These are phyloP conservation scores for Tulasnella sp. DNA, from an alignment of 768 basidiomycete genomes.

Conservation along the genomic window DNA sequence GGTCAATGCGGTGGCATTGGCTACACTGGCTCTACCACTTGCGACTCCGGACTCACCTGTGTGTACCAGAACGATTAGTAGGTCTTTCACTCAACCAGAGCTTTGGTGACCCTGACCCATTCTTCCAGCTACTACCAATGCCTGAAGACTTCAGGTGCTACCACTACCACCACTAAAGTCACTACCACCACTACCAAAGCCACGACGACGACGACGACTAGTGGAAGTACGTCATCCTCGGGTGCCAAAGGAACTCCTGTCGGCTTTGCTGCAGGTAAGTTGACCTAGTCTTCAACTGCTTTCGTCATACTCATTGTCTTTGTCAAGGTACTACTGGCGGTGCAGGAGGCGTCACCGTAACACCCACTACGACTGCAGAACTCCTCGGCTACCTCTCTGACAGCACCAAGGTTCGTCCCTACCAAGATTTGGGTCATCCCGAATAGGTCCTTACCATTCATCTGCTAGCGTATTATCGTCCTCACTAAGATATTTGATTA, in stretches of 20 bases:
- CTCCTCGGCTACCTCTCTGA: background rate
- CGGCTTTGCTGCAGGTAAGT: background rate
- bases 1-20: background rate
- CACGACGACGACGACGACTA: background rate
- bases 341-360: background rate
- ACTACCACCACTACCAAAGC: background rate
- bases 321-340: background rate
- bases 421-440: background rate
- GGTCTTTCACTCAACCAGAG: background rate
- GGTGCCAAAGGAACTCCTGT: background rate
- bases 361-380: background rate
- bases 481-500: background rate
- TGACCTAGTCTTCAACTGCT: background rate
- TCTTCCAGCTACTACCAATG: background rate
- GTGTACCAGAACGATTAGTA: background rate
- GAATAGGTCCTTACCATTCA: background rate
- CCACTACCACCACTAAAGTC: background rate
- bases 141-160: background rate
- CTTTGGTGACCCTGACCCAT: background rate
- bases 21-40: background rate
- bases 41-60: background rate
- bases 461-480: background rate
- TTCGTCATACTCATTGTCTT: background rate
- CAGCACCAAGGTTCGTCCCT: background rate
- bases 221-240: background rate